These are phyloP conservation scores for Maudiozyma barnettii DNA, from an alignment of 805 yeast genomes.

Conservation along the genomic window DNA sequence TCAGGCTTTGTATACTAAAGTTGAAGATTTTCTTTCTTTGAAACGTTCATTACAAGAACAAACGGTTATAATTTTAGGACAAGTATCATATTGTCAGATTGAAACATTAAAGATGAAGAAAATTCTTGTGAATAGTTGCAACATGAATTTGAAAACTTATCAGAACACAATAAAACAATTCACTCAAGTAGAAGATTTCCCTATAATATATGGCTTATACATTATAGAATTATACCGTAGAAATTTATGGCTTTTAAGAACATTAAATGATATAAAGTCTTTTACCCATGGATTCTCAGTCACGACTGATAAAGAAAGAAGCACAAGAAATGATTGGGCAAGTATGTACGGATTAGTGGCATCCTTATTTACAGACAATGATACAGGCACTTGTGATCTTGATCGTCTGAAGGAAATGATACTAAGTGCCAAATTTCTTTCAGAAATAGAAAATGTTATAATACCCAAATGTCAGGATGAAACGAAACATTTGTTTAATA, in stretches of 20 bases:
- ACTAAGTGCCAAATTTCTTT: neutral
- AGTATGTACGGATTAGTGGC: neutral
- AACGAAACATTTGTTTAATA: neutral
- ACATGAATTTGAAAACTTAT: conserved; percentile 21
- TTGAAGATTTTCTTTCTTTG: conserved; percentile 16
- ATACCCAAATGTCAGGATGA: neutral
- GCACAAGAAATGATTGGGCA: neutral
- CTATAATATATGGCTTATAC: conserved; percentile 62
- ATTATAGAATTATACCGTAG: conserved; percentile 53
- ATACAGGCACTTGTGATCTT: neutral
- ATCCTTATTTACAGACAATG: neutral
- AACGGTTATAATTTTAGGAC: conserved; percentile 21
- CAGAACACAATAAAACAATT: conserved; percentile 18
- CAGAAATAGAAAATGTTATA: neutral
- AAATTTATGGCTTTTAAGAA: conserved; percentile 38
- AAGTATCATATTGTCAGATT: conserved; percentile 32
- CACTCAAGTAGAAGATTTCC: conserved; percentile 50
- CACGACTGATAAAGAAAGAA: neutral
- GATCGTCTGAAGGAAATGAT: neutral
- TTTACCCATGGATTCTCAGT: neutral
- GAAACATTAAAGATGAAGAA: conserved; percentile 29
- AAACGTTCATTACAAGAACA: conserved; percentile 30
- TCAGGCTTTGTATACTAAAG: conserved; percentile 19
- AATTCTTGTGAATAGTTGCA: conserved; percentile 25
- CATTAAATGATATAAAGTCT: conserved; percentile 8